Percentiles rank a stretch among this genome's conserved stretches.
Conservation (phyloP, 371 early-diverging fungal genomes). For the Mortierella sp. region DNA sequence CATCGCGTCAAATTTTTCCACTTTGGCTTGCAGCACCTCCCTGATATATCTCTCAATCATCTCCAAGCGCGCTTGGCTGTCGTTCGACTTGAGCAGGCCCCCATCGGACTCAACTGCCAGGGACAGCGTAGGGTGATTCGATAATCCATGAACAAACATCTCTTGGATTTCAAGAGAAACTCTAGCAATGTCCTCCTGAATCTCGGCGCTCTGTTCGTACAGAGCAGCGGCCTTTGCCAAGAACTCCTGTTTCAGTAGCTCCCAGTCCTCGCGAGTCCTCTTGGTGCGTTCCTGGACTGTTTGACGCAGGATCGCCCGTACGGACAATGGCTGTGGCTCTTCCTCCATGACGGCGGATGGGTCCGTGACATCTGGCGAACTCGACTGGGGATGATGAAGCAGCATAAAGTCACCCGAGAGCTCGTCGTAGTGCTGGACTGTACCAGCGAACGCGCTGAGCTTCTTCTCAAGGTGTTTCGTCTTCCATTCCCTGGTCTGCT, state of each 20-base stretch:
- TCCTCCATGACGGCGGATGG: not conserved
- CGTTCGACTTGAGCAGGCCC: constrained; percentile 37
- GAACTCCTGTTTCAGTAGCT: constrained; percentile 51
- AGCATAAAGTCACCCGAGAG: constrained; percentile 49
- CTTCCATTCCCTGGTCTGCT: constrained; percentile 36
- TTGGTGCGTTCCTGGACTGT: constrained; percentile 51
- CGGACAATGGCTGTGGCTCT: constrained; percentile 14
- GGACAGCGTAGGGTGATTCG: constrained; percentile 29
- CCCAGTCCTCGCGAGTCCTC: constrained; percentile 54
- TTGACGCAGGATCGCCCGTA: constrained; percentile 49
- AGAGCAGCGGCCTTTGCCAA: constrained; percentile 30
- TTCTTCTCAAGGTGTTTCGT: constrained; percentile 31
- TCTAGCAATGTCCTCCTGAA: constrained; percentile 42
- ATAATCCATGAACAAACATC: constrained; percentile 38
- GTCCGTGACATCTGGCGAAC: constrained; percentile 22
- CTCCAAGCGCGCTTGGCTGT: constrained; percentile 32
- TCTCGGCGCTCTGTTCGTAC: constrained; percentile 31
- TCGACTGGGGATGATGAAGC: constrained; percentile 39
- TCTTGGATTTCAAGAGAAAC: constrained; percentile 44
- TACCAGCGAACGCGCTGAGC: constrained; percentile 28
- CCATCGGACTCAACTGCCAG: constrained; percentile 42
- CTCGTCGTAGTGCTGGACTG: constrained; percentile 42
- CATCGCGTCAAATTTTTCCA: constrained; percentile 36
- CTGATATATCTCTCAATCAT: constrained; percentile 36
- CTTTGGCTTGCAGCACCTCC: constrained; percentile 35